phyloP scores from a whole-genome alignment of 202 grass and related monocot species.

The Schoenoplectus tabernaemontani region DNA sequence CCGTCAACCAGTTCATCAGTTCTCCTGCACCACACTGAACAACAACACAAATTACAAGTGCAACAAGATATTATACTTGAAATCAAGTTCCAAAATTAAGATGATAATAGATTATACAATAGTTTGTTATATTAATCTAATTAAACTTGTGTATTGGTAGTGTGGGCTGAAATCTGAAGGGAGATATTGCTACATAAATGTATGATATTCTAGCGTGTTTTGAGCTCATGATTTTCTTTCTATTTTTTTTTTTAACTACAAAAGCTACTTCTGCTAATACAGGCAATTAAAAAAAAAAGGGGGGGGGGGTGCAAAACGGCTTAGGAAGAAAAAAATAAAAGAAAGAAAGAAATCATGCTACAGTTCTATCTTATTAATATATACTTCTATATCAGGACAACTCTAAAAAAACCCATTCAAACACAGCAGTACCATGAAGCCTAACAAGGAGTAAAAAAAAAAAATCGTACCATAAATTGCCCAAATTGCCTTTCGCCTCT shows the following conservation, averaged over 20 bases:
- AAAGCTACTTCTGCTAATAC: background rate
- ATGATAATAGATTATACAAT: too few species aligned
- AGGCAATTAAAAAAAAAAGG: background rate
- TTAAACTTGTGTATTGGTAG: background rate
- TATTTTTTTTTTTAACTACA: background rate
- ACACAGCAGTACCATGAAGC: background rate
- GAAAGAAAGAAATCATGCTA: background rate
- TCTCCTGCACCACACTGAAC: conserved; percentile 94
- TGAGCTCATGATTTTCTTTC: background rate
- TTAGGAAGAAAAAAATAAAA: background rate
- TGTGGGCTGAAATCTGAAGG: background rate
- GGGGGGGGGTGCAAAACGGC: too few species aligned
- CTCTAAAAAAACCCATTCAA: background rate
- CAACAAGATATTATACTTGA: background rate
- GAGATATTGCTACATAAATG: background rate
- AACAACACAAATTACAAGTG: conserved; percentile 6
- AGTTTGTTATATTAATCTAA: background rate
- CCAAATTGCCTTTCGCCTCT: conserved; percentile 90
- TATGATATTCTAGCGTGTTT: background rate
- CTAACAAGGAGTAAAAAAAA: background rate
- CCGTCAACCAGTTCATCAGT: conserved; percentile 95
- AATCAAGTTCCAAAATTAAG: background rate
- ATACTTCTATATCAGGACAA: background rate
- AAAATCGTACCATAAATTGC: conserved; percentile 78
- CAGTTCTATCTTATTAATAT: background rate